Conservation (phyloP, 495 filamentous ascomycete species). For the Neurospora sp. region DNA sequence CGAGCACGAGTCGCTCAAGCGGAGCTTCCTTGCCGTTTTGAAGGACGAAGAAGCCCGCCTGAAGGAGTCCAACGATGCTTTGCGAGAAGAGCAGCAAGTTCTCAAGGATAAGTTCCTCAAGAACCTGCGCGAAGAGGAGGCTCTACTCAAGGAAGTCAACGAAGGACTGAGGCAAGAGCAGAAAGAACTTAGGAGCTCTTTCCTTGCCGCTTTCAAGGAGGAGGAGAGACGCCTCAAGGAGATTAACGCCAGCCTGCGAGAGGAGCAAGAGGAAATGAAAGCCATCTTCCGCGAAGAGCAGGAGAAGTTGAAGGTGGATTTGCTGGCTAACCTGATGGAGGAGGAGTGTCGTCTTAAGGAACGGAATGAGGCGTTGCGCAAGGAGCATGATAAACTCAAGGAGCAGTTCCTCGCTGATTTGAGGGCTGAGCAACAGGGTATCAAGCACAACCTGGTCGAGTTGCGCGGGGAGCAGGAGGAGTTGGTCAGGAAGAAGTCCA, state of each 20-base stretch:
- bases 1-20: constrained; percentile 29
- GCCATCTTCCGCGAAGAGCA: constrained; percentile 19
- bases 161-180: background rate
- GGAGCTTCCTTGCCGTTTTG: constrained; percentile 16
- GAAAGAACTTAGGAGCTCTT: background rate
- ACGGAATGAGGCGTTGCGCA: constrained; percentile 51
- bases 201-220: constrained; percentile 27
- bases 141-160: constrained; percentile 1
- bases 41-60: constrained; percentile 9
- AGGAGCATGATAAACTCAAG: constrained; percentile 69
- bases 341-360: constrained; percentile 71
- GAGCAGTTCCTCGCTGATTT: constrained; percentile 44
- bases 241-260: constrained; percentile 9
- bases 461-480: constrained; percentile 61
- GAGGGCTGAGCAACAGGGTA: constrained; percentile 28
- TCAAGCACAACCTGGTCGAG: constrained; percentile 28
- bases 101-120: background rate
- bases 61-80: constrained; percentile 1
- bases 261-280: constrained; percentile 15
- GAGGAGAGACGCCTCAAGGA: constrained; percentile 15
- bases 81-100: background rate
- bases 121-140: background rate
- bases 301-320: constrained; percentile 18
- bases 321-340: constrained; percentile 58
- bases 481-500: constrained; percentile 59